A percentile compares a stretch with the other conserved stretches of the same genome.
Conservation (phyloP, 2,329 filamentous ascomycete species). For the Cryoendolithus antarcticus region DNA sequence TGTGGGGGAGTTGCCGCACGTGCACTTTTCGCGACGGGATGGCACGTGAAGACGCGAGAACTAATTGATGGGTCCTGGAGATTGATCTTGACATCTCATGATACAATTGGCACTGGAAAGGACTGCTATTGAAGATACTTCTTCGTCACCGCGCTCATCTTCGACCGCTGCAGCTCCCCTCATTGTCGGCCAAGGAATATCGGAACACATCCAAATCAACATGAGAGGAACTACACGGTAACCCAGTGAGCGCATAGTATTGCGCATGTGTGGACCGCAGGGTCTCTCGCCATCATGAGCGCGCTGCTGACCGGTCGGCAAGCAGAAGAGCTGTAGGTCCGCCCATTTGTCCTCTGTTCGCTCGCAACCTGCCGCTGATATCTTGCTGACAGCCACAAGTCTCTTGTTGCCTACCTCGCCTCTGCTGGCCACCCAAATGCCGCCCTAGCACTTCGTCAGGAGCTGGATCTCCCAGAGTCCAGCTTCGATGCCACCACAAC, state of each 20-base stretch:
- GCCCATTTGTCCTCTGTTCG: slow-evolving; percentile 7
- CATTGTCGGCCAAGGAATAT: too few relatives aligned
- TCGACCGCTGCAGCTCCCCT: too few relatives aligned
- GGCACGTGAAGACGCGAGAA: too few relatives aligned
- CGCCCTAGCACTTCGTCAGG: slow-evolving; percentile 60
- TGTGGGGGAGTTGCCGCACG: too few relatives aligned
- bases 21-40: too few relatives aligned
- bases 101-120: too few relatives aligned
- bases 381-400: slow-evolving; percentile 60
- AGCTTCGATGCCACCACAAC: slow-evolving; percentile 66
- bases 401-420: slow-evolving; percentile 77
- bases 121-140: too few relatives aligned
- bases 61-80: too few relatives aligned
- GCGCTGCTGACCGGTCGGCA: slow-evolving; percentile 65
- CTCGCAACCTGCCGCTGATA: slow-evolving; percentile 17
- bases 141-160: too few relatives aligned
- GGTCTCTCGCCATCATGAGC: slow-evolving; percentile 45
- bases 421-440: slow-evolving; percentile 59
- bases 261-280: slow-evolving; percentile 1
- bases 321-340: slow-evolving; percentile 73
- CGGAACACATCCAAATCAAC: too few relatives aligned
- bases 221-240: not conserved
- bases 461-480: slow-evolving; percentile 56
- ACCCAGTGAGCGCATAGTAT: not conserved
- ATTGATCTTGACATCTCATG: too few relatives aligned